phyloP scores from a whole-genome alignment of 1,139 yeast species.

The Debaryomyces subglobosus region DNA sequence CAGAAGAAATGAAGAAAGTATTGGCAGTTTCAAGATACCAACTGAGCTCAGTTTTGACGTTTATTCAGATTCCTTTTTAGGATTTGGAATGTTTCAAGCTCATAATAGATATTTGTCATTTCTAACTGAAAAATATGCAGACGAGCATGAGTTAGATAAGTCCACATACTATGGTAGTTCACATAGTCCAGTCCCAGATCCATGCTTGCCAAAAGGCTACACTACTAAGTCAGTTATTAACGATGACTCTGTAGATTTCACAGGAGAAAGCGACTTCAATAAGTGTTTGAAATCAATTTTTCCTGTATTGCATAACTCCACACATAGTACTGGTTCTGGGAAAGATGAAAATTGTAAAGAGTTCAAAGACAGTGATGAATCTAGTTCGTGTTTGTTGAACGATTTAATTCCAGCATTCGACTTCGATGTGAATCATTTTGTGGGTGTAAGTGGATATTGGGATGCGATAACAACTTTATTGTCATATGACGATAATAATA shows the following conservation, averaged over 20 bases:
- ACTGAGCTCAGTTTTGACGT: conserved; percentile 46
- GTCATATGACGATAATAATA: conserved; percentile 24
- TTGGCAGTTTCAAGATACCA: conserved; percentile 17
- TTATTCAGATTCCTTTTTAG: conserved; percentile 74
- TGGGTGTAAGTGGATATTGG: conserved; percentile 86
- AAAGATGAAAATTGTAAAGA: conserved; percentile 30
- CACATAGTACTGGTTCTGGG: conserved; percentile 27
- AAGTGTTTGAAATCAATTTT: conserved; percentile 55
- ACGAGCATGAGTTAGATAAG: conserved; percentile 18
- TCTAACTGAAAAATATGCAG: conserved; percentile 30
- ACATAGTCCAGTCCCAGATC: conserved; percentile 48
- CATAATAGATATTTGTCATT: conserved; percentile 50
- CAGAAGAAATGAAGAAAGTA: conserved; percentile 16
- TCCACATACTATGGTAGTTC: conserved; percentile 18
- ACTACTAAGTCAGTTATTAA: conserved; percentile 27
- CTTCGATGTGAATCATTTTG: conserved; percentile 65
- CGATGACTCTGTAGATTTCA: conserved; percentile 36
- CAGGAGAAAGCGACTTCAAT: conserved; percentile 65
- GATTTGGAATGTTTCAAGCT: conserved; percentile 77
- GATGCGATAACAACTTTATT: conserved; percentile 60
- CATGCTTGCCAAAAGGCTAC: conserved; percentile 62
- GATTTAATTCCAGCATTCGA: conserved; percentile 69
- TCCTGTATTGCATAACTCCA: conserved; percentile 50
- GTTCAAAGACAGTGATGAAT: conserved; percentile 32
- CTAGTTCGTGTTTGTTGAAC: conserved; percentile 52